Percentiles rank a stretch among this genome's conserved stretches.
Evolutionary conservation across 495 filamentous ascomycete genomes (phyloP).

Genomic region (Penicilliopsis zonata): DNA sequence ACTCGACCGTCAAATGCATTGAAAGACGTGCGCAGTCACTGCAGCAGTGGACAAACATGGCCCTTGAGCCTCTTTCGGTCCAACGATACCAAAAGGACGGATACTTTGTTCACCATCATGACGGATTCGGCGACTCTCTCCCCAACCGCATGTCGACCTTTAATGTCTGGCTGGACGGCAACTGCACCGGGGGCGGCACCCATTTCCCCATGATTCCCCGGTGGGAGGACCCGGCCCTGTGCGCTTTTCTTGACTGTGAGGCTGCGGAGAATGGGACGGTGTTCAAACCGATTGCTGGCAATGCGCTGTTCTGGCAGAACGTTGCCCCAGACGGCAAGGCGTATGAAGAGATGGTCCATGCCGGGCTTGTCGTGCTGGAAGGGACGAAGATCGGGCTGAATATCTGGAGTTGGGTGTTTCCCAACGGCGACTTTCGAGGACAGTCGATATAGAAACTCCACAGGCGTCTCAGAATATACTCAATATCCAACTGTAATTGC

Average conservation of each 20-base stretch:
- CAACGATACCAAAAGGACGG: constrained; percentile 1
- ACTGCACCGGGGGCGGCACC: constrained; percentile 12
- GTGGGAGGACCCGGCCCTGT: constrained; percentile 10
- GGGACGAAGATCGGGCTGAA: constrained; percentile 37
- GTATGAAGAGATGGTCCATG: constrained; percentile 34
- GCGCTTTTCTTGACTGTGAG: constrained; percentile 22
- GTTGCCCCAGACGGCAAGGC: constrained; percentile 25
- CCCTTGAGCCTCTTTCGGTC: neutral
- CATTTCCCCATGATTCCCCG: constrained; percentile 7
- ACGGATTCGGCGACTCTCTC: neutral
- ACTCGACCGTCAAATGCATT: constrained; percentile 3
- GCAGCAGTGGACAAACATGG: neutral
- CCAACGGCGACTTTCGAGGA: too few relatives aligned
- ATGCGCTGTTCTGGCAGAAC: constrained; percentile 38
- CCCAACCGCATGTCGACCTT: constrained; percentile 6
- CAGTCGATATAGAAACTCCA: too few relatives aligned
- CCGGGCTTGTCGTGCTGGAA: constrained; percentile 28
- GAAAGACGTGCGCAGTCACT: constrained; percentile 1
- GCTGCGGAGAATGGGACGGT: constrained; percentile 14
- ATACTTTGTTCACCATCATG: neutral
- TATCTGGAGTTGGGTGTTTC: constrained; percentile 4
- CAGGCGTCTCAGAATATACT: too few relatives aligned
- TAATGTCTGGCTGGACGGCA: constrained; percentile 8
- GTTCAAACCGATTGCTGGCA: constrained; percentile 31
- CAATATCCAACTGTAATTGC: too few relatives aligned